Evolutionary conservation across 257 asterid species (phyloP), one percentile per base, ranked within the genome.

Genomic region (Lantana camara): DNA sequence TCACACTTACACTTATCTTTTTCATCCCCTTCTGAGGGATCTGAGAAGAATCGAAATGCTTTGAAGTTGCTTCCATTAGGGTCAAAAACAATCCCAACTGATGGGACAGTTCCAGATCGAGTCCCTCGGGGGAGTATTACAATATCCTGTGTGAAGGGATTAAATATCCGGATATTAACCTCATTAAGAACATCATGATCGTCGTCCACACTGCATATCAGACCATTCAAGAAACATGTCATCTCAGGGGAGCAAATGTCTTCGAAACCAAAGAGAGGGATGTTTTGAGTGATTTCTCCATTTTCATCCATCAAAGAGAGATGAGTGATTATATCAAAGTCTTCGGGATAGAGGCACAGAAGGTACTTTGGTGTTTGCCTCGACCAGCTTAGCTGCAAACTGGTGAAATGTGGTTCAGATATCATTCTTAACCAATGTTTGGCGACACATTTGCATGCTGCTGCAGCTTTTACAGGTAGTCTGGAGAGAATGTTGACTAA

Each of bases 151-250:
- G 77, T 71, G 27, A 48, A 19, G 9, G 74, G 74, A 61, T 71
- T 71, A 38, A 45, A 67, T 38, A 71, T 41, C n/a, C 16, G 49
- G 50, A 75, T 62, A 3, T 70, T 60, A 4, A 66, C 60, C 1
- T 71, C 77, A 17, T 41, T 20, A 45, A 12, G 34, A 6, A 27
- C 60, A 12, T 1, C 3, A 3, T 32, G 46, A 70, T 46, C 40
- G 20, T 32, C 58, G 46, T 58, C 50, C 34, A 59, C 60, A 15
- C 51, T 27, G 73, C 74, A 75, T 20, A 70, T 19, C 35, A 75
- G 61, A 34, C 74, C 77, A 50, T 75, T 75, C 37, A 45, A 42
- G 74, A 62, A 71, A 58, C 80, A 70, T 16, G 16, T 60, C n/a
- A 61, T 15, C 47, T 59, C 66, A 35, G 66, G 57, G 9, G 50